Evolutionary conservation across 495 filamentous ascomycete species (phyloP), one percentile per base, ranked within the genome.

Genomic region (Penicillium alfredii): DNA sequence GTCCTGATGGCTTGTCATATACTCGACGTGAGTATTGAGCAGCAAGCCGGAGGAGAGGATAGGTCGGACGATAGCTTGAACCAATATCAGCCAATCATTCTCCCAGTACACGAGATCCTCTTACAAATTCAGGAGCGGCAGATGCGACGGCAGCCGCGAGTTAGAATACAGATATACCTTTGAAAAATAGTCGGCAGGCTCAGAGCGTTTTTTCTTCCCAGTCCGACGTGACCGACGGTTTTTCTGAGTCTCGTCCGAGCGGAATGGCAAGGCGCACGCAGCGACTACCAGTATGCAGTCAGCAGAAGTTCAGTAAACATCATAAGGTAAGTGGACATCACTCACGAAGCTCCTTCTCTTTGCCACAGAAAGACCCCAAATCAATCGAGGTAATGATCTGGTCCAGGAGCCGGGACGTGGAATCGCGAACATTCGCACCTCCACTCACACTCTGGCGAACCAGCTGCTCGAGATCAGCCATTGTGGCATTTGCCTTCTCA

Each of bases 81-180:
- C 7, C 13, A 28, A 32, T 11, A 29, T 63, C 29, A 63, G 56
- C 18, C 25, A 25, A 8, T 29, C 33, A 18, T 9, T 9, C 9
- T 18, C 15, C 13, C 8, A 19, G 17, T 3, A 11, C 11, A 66
- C 75, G 47, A n/a, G n/a, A n/a, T n/a, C n/a, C n/a, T n/a, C n/a
- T n/a, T 67, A 86, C 73, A 87, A 53, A 53, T 72, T 78, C 30
- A 88, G 58, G 1, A 74, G 72, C 11, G 78, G 74, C 1, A 88
- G 61, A 41, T 80, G 57, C 20, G 73, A 66, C 4, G 84, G 81
- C n/a, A 89, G 58, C 35, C 72, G 76, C 3, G 86, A 85, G 52
- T 92, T 92, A n/a, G 71, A 64, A 53, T 89, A 92, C 7, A 82
- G 59, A 52, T 84, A 80, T 9, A 79, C 80, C 55, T 88, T 89